Base-by-base conservation (phyloP, 1,284 basidiomycete genomes). In the Albatrellus sp. region DNA sequence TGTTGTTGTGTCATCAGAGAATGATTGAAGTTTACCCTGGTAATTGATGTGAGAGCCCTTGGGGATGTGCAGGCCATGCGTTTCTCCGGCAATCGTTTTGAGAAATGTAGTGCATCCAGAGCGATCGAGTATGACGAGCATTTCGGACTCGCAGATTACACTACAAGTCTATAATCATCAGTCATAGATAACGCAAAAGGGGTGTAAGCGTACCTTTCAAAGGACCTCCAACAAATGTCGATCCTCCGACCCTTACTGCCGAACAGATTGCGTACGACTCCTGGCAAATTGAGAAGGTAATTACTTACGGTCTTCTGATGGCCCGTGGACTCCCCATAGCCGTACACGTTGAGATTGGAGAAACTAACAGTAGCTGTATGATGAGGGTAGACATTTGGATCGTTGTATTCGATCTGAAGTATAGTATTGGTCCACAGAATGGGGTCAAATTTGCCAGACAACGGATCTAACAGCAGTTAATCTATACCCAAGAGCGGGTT, bases 31-130 rank as follows among this genome's bases (percentile, higher is more conserved):
- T 29, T 40, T 42, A 48, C 75, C 75, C 40, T 71, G 72, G 53
- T 78, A 79, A 37, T 64, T 58, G 43, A 77, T 71, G 20, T 74
- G 60, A 12, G 74, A 72, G 2, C 59, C 56, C 9, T 68, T 64
- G 35, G 61, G 59, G 32, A 68, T 54, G 46, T 57, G 64, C 51
- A 69, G 66, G 8, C 68, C 67, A 48, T 70, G 66, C 43, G 64
- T 71, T 54, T 76, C 68, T 32, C 70, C 70, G 1, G 72, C 64
- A 46, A 78, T 66, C 10, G 70, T 66, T 56, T 77, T 76, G 48
- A 77, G 62, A 48, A 77, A 61, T 0, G 73, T 72, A 3, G 72
- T 65, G 54, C 74, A 77, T 47, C 68, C 72, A 10, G 73, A 72
- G 44, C 69, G 68, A 31, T 72, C 72, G 5, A 77, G 65, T 1